phyloP scores from a whole-genome alignment of 2,329 filamentous ascomycete species.

The Colletotrichum ledebouriae region DNA sequence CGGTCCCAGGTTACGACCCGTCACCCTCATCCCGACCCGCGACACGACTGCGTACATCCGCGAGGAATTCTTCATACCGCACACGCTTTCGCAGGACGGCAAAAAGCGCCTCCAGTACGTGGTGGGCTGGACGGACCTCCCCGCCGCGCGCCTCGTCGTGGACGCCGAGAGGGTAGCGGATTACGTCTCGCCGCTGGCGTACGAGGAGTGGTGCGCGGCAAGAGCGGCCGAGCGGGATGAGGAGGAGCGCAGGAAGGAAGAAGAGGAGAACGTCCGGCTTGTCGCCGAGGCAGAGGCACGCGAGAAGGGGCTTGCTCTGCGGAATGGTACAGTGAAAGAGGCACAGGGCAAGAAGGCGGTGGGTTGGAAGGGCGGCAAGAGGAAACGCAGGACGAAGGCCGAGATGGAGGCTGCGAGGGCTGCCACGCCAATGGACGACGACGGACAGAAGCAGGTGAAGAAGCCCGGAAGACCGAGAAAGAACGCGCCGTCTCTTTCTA shows the following conservation, averaged over 20 bases:
- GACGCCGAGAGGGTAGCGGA: slow-evolving; percentile 64
- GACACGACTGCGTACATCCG: slow-evolving; percentile 71
- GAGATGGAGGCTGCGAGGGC: neutral
- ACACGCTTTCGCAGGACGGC: slow-evolving; percentile 51
- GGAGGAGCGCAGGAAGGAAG: slow-evolving; percentile 49
- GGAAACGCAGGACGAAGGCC: slow-evolving; percentile 5
- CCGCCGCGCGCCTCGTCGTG: slow-evolving; percentile 61
- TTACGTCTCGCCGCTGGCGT: slow-evolving; percentile 68
- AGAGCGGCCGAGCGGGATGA: slow-evolving; percentile 59
- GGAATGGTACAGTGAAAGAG: slow-evolving; percentile 19
- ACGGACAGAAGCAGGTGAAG: slow-evolving; percentile 43
- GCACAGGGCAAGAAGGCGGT: neutral
- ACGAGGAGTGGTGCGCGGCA: slow-evolving; percentile 70
- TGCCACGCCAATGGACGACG: slow-evolving; percentile 47
- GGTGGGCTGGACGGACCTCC: slow-evolving; percentile 67
- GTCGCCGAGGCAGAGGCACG: slow-evolving; percentile 29
- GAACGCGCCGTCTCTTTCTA: slow-evolving; percentile 53
- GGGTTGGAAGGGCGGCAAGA: neutral
- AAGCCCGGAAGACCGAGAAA: slow-evolving; percentile 46
- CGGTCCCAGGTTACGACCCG: slow-evolving; percentile 61
- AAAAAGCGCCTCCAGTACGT: slow-evolving; percentile 65
- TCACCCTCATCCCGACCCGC: slow-evolving; percentile 61
- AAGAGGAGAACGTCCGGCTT: slow-evolving; percentile 44
- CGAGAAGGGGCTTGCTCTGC: slow-evolving; percentile 5
- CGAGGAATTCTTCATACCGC: slow-evolving; percentile 63